Evolutionary conservation across 345 rosid species (phyloP).

Genomic region (Lepidium africanum): DNA sequence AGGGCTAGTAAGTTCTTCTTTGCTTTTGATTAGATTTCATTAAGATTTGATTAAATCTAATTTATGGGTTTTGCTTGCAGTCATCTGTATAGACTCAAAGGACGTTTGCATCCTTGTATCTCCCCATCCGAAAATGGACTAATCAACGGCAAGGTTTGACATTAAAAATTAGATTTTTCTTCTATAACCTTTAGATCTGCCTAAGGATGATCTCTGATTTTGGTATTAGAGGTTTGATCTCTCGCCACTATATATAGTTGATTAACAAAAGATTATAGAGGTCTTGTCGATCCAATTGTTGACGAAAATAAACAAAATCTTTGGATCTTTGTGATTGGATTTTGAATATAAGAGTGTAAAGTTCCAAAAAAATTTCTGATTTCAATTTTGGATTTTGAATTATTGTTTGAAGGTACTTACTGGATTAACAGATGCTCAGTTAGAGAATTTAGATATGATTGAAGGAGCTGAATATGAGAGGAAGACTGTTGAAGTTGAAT

Average conservation of each 20-base stretch:
- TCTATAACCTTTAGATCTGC: not conserved
- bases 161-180: no score
- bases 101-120: constrained; percentile 82
- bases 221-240: no score
- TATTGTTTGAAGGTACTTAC: constrained; percentile 42
- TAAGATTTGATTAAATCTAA: not conserved
- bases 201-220: no score
- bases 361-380: no score
- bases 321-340: not conserved
- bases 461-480: constrained; percentile 73
- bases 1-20: constrained; percentile 39
- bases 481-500: constrained; percentile 46
- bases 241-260: no score
- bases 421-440: constrained; percentile 58
- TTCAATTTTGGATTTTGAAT: not conserved
- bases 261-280: no score
- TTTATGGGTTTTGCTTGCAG: constrained; percentile 25
- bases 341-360: no score
- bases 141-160: constrained; percentile 49
- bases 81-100: constrained; percentile 73
- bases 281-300: no score
- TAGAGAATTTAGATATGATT: constrained; percentile 51
- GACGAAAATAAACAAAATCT: no score
- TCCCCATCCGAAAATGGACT: constrained; percentile 40
- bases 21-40: not conserved